Evolutionary conservation across 1,139 yeast genomes (phyloP).

Genomic region (Suhomyces taliae): DNA sequence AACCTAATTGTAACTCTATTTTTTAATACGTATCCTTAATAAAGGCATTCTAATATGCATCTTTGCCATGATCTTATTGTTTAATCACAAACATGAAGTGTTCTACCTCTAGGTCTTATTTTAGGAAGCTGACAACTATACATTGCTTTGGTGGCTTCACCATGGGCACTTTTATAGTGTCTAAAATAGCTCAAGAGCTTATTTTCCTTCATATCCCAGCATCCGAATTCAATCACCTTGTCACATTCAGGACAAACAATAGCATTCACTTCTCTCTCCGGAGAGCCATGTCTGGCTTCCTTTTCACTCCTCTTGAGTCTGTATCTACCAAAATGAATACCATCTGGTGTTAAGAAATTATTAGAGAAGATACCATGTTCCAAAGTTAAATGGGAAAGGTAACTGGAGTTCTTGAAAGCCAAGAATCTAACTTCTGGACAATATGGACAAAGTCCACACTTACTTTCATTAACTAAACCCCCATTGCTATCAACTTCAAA

Average conservation of each 20-base stretch:
- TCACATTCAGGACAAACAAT: slow-evolving; percentile 21
- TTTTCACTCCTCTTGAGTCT: slow-evolving; percentile 6
- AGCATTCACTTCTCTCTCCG: slow-evolving; percentile 14
- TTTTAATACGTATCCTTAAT: too few species aligned
- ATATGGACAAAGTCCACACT: slow-evolving; percentile 36
- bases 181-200: slow-evolving; percentile 22
- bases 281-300: slow-evolving; percentile 5
- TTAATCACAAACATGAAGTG: slow-evolving; percentile 10
- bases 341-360: slow-evolving; percentile 28
- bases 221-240: slow-evolving; percentile 19
- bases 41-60: too few species aligned
- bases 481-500: slow-evolving; percentile 24
- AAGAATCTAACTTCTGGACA: slow-evolving; percentile 31
- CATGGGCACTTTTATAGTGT: slow-evolving; percentile 17
- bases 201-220: slow-evolving; percentile 20
- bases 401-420: slow-evolving; percentile 35
- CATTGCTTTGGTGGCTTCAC: slow-evolving; percentile 6
- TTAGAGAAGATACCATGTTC: slow-evolving; percentile 38
- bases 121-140: slow-evolving; percentile 6
- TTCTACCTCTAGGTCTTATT: slow-evolving; percentile 12
- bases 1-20: too few species aligned
- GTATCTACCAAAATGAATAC: slow-evolving; percentile 17
- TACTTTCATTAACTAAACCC: slow-evolving; percentile 20
- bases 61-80: too few species aligned
- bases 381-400: slow-evolving; percentile 34